Evolutionary conservation across 257 asterid species (phyloP), one percentile per base, ranked within the genome.

Genomic region (Osmanthus fragrans): DNA sequence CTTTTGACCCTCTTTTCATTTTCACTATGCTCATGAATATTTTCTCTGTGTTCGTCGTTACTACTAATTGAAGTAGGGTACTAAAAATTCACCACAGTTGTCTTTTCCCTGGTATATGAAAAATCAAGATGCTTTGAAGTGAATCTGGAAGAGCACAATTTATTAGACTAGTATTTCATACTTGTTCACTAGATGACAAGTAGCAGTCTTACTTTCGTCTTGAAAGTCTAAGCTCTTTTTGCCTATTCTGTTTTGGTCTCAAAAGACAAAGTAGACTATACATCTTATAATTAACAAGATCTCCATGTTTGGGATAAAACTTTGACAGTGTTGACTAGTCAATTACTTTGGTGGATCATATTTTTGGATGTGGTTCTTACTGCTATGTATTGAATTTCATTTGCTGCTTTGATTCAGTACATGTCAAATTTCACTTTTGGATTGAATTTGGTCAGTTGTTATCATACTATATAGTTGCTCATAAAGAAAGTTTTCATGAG

Each of bases 1-100:
- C 6, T 70, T 73, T 58, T 18, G 9, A 18, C 70, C 45, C 71
- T 71, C 65, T 63, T 65, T n/a, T 75, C 25, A 70, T 13, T 73
- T 33, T 42, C 27, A 49, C 37, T 2, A 16, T 54, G 29, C 23
- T 9, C 79, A 49, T 10, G 37, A 39, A 32, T 70, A 40, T 34
- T 70, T 67, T 77, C 75, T 37, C 45, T n/a, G 40, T 42, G 30
- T 33, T 70, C 5, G 37, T 54, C 49, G 16, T 39, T 64, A 51
- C 42, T 67, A 32, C 16, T 73, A 65, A 32, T n/a, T 47, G 68
- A 67, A 12, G 69, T 10, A 27, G 69, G 69, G 5, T 63, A 27
- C 69, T 27, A 23, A 60, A 34, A 47, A 4, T 47, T 42, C 58
- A 40, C n/a, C 66, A 10, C 15, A 11, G 51, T n/a, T 34, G 15